Percentiles rank a stretch among this genome's conserved stretches.
These are phyloP conservation scores for Sordariomycetes sp. DNA, from an alignment of 2,329 filamentous ascomycete genomes.

Conservation along the genomic window DNA sequence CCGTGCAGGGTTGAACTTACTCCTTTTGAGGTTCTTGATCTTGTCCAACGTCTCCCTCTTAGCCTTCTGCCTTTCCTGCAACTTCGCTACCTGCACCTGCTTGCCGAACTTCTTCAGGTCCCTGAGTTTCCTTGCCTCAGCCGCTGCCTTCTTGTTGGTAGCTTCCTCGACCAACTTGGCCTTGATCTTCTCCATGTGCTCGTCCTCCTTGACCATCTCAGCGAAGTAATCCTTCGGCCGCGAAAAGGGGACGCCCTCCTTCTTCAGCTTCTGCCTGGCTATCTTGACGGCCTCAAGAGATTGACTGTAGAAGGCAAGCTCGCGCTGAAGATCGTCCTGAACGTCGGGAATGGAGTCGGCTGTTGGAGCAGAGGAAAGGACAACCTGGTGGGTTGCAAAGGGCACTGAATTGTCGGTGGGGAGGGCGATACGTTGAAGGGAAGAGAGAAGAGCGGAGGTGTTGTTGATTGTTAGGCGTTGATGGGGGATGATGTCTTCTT, in stretches of 20 bases:
- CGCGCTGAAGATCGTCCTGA: conserved; percentile 84
- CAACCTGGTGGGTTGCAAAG: conserved; percentile 75
- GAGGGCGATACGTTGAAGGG: conserved; percentile 68
- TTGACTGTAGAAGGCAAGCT: conserved; percentile 89
- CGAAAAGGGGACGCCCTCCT: conserved; percentile 78
- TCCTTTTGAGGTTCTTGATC: conserved; percentile 90
- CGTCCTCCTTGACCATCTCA: conserved; percentile 98
- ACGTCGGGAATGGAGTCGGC: conserved; percentile 64
- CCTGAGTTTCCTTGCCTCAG: conserved; percentile 82
- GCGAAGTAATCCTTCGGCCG: conserved; percentile 93
- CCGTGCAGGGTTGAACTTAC: conserved; percentile 41
- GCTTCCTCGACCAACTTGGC: conserved; percentile 88
- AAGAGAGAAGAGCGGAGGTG: conserved; percentile 71
- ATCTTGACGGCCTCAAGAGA: conserved; percentile 68
- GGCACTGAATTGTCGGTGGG: conserved; percentile 57
- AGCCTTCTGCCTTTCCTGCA: conserved; percentile 87
- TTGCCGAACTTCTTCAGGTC: conserved; percentile 99
- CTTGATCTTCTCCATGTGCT: conserved; percentile 97
- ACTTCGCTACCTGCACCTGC: conserved; percentile 90
- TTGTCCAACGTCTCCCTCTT: conserved; percentile 93
- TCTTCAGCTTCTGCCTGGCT: conserved; percentile 65
- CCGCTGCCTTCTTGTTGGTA: conserved; percentile 81
- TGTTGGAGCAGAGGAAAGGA: conserved; percentile 60
- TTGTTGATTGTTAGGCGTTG: conserved; percentile 97
- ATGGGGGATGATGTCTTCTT: conserved; percentile 79